Base-by-base conservation (phyloP, 164 flowering plant genomes). In the Tetrastigma voinierianum region DNA sequence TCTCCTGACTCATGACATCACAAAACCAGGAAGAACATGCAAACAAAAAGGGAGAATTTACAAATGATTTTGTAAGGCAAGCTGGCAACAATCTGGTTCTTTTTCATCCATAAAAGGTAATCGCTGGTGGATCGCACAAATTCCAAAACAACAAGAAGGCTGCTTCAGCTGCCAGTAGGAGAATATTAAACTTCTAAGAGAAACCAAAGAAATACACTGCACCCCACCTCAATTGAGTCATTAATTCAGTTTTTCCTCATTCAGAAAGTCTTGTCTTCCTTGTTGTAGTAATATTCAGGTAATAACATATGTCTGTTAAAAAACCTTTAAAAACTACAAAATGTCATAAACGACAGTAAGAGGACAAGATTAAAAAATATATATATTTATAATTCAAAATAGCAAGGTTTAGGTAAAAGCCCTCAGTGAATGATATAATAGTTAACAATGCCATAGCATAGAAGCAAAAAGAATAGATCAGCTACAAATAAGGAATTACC, bases 221-320 rank as follows among this genome's bases (percentile, higher is more conserved):
- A 55, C 67, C 91, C 82, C 83, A 96, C 99, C 96, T 96, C 99
- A 47, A 86, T 72, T 24, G 98, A 15, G 98, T 75, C 81, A 78
- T 77, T 66, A 84, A 68, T 59, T 74, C 83, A 47, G 84, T 81
- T 66, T 80, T 80, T 56, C 76, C 84, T 81, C 85, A 83, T 66
- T 76, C 72, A 52, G 98, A 91, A 70, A 75, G 84, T 60, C 55
- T 89, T 19, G 99, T 92, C 70, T 77, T 83, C 74, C 74, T 85
- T 90, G 80, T 95, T 95, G 78, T 89, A 92, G 77, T 90, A 95
- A 76, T 95, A 95, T 72, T 97, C 92, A 84, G 18, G 43, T 16
- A 23, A 40, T 44, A 6, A 57, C 12, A 46, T 44, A n/a, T 1
- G 55, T 19, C 9, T 11, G 10, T 14, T 44, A 59, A 9, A 51